Evolutionary conservation across 805 yeast genomes (phyloP).

Genomic region (Candida khao-thaluensis): DNA sequence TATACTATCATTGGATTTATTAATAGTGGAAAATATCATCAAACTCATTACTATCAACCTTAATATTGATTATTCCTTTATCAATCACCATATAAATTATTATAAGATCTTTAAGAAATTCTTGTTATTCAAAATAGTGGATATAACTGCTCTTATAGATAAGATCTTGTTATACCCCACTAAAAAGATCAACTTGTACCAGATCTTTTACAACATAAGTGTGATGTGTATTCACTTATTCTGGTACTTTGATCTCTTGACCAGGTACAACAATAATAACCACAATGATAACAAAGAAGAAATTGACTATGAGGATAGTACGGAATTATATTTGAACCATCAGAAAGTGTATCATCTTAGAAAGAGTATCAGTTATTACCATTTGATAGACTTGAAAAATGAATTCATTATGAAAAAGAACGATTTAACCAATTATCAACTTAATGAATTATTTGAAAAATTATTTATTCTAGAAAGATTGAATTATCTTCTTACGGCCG

Average conservation of each 20-base stretch:
- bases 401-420: conserved; percentile 17
- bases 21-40: conserved; percentile 30
- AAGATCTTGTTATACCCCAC: conserved; percentile 19
- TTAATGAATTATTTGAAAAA: conserved; percentile 32
- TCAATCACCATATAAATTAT: conserved; percentile 50
- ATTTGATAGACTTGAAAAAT: conserved; percentile 27
- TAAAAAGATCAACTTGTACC: conserved; percentile 21
- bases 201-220: conserved; percentile 31
- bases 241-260: conserved; percentile 29
- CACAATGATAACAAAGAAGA: conserved; percentile 13
- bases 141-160: conserved; percentile 25
- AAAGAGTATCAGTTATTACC: conserved; percentile 30
- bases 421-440: conserved; percentile 18
- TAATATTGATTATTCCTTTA: conserved; percentile 41
- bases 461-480: conserved; percentile 29
- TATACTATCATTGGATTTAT: conserved; percentile 26
- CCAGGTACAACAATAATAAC: conserved; percentile 22
- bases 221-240: conserved; percentile 28
- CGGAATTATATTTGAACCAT: conserved; percentile 19
- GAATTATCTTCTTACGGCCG: conserved; percentile 20
- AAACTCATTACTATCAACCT: conserved; percentile 17
- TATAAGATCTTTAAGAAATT: conserved; percentile 37
- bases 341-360: conserved; percentile 29
- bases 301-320: conserved; percentile 13
- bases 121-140: conserved; percentile 28